A percentile compares a stretch with the other conserved stretches of the same genome.
These are phyloP conservation scores for Opeltia flavorubescens DNA, from an alignment of 495 filamentous ascomycete species.

Conservation along the genomic window DNA sequence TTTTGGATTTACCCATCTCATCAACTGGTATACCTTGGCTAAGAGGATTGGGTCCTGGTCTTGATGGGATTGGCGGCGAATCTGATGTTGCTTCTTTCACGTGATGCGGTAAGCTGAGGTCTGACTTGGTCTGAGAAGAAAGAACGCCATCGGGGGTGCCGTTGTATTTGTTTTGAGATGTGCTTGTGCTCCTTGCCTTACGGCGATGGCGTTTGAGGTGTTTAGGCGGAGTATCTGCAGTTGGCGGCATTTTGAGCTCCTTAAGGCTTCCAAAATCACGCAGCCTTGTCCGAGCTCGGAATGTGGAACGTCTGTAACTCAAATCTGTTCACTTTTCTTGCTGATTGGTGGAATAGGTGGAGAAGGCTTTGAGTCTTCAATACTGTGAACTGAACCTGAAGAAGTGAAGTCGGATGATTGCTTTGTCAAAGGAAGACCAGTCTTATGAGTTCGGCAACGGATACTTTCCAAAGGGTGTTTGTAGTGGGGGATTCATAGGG, in stretches of 20 bases:
- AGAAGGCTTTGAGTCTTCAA: too few species aligned
- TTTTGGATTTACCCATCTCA: background rate
- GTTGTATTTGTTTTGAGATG: background rate
- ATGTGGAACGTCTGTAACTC: too few species aligned
- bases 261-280: constrained; percentile 17
- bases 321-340: too few species aligned
- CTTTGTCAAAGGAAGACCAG: too few species aligned
- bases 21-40: background rate
- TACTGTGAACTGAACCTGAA: too few species aligned
- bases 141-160: background rate
- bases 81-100: constrained; percentile 1
- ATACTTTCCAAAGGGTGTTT: too few species aligned
- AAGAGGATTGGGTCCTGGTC: constrained; percentile 10
- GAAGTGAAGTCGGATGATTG: too few species aligned
- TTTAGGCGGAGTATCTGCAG: constrained; percentile 8
- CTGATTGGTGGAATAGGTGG: too few species aligned
- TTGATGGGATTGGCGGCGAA: constrained; percentile 20
- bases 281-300: constrained; percentile 13
- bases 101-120: background rate
- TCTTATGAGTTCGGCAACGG: too few species aligned
- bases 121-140: constrained; percentile 6
- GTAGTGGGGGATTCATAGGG: too few species aligned
- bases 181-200: constrained; percentile 12
- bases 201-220: constrained; percentile 9
- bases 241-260: constrained; percentile 6